These are phyloP conservation scores for Neurospora sp. DNA, from an alignment of 495 filamentous ascomycete genomes.

Conservation along the genomic window DNA sequence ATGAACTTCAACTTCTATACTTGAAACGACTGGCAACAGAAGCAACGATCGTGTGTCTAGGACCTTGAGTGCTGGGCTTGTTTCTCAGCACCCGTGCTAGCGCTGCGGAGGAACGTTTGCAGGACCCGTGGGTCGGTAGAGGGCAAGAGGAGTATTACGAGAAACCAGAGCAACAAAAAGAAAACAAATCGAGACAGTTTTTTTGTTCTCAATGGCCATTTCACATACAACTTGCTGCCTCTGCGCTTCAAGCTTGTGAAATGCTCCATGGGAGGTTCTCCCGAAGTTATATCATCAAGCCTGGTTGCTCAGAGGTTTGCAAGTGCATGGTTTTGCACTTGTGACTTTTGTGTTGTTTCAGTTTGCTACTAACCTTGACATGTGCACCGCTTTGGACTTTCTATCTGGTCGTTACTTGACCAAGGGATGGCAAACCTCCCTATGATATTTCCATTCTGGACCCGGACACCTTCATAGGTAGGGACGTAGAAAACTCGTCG, in stretches of 20 bases:
- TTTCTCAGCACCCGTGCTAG: neutral
- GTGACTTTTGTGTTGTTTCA: neutral
- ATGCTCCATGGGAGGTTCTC: slow-evolving; percentile 56
- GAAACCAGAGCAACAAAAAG: slow-evolving; percentile 7
- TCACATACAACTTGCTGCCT: slow-evolving; percentile 33
- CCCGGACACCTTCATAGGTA: neutral
- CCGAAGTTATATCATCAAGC: slow-evolving; percentile 35
- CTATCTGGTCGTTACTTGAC: neutral
- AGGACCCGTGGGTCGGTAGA: neutral
- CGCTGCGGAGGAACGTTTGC: neutral
- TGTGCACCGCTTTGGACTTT: slow-evolving; percentile 1
- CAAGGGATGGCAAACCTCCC: neutral
- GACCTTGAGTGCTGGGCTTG: neutral
- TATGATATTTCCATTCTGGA: slow-evolving; percentile 5
- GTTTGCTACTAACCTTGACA: slow-evolving; percentile 5
- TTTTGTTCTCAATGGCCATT: slow-evolving; percentile 50
- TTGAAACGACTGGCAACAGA: neutral
- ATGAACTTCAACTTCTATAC: neutral
- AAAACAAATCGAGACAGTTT: slow-evolving; percentile 6
- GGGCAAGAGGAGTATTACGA: neutral
- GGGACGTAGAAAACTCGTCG: neutral
- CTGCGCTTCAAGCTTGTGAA: slow-evolving; percentile 38
- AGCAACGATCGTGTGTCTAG: neutral
- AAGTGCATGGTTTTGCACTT: neutral
- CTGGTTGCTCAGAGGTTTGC: slow-evolving; percentile 10